Percentiles rank a stretch among this genome's conserved stretches.
Conservation (phyloP, 768 basidiomycete genomes). For the Trametes cingulata region DNA sequence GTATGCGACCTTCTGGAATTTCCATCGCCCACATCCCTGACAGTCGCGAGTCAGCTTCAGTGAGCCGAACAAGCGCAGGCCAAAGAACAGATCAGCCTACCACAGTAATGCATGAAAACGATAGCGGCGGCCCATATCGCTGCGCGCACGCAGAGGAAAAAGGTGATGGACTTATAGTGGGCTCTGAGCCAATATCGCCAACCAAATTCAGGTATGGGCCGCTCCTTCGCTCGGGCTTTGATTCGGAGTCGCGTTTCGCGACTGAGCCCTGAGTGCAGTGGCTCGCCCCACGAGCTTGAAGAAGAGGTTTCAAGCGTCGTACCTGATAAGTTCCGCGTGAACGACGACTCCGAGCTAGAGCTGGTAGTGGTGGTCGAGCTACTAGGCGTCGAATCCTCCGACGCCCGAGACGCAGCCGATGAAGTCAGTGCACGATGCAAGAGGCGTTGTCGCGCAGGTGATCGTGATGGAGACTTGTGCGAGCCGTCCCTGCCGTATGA, state of each 20-base stretch:
- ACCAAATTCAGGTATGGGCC: slow-evolving; percentile 26
- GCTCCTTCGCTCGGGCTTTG: slow-evolving; percentile 30
- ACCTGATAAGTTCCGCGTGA: slow-evolving; percentile 18
- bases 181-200: slow-evolving; percentile 27
- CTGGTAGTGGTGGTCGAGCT: slow-evolving; percentile 11
- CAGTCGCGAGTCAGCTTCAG: too few species aligned
- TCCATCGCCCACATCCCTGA: slow-evolving; percentile 35
- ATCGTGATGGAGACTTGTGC: neutral
- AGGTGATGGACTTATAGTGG: slow-evolving; percentile 24
- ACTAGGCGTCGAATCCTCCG: slow-evolving; percentile 4
- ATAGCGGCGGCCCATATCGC: slow-evolving; percentile 31
- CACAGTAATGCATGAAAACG: slow-evolving; percentile 34
- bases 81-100: slow-evolving; percentile 10
- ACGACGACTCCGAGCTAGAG: slow-evolving; percentile 13
- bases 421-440: neutral
- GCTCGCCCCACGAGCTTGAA: slow-evolving; percentile 27
- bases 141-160: slow-evolving; percentile 24
- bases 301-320: slow-evolving; percentile 21
- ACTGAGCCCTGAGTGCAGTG: slow-evolving; percentile 28
- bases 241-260: slow-evolving; percentile 30
- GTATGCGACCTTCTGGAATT: slow-evolving; percentile 28
- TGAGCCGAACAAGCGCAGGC: neutral
- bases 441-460: neutral
- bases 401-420: neutral
- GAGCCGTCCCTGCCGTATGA: neutral